A percentile compares a stretch with the other conserved stretches of the same genome.
Conservation (phyloP, 805 yeast species). For the Spathaspora boniae region DNA sequence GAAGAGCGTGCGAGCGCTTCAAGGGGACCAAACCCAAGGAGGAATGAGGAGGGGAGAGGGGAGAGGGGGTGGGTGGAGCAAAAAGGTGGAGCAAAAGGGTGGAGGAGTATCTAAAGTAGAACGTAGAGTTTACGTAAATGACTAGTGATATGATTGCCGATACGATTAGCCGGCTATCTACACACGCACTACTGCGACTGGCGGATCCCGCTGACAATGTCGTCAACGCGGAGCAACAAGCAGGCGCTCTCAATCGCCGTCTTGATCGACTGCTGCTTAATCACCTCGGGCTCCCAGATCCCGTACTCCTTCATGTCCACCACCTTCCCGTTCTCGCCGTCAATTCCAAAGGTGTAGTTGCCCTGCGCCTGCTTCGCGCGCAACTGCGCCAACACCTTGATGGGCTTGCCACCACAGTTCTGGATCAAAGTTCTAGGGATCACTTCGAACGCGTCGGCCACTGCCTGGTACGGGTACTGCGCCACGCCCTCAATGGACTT, state of each 20-base stretch:
- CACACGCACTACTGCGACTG: conserved; percentile 25
- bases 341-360: conserved; percentile 79
- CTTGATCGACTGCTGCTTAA: conserved; percentile 93
- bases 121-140: too few relatives aligned
- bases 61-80: too few relatives aligned
- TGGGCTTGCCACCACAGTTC: conserved; percentile 97
- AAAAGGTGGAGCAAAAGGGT: too few relatives aligned
- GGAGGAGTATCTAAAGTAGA: too few relatives aligned
- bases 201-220: conserved; percentile 94
- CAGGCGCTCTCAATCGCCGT: conserved; percentile 99
- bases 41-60: too few relatives aligned
- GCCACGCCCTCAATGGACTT: conserved; percentile 90
- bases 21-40: conserved; percentile 12
- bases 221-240: conserved; percentile 91
- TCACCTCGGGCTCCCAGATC: conserved; percentile 98
- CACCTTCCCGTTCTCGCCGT: conserved; percentile 90
- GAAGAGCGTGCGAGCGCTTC: conserved; percentile 18
- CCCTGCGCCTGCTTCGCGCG: conserved; percentile 98
- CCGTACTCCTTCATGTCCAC: conserved; percentile 96
- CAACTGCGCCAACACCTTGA: conserved; percentile 80
- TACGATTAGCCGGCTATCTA: neutral
- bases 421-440: conserved; percentile 96
- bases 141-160: too few relatives aligned
- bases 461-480: conserved; percentile 99
- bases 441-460: conserved; percentile 97